Evolutionary conservation across 2,329 filamentous ascomycete genomes (phyloP), one percentile per base, ranked within the genome.

Genomic region (Fusarium brevicatenulatum): DNA sequence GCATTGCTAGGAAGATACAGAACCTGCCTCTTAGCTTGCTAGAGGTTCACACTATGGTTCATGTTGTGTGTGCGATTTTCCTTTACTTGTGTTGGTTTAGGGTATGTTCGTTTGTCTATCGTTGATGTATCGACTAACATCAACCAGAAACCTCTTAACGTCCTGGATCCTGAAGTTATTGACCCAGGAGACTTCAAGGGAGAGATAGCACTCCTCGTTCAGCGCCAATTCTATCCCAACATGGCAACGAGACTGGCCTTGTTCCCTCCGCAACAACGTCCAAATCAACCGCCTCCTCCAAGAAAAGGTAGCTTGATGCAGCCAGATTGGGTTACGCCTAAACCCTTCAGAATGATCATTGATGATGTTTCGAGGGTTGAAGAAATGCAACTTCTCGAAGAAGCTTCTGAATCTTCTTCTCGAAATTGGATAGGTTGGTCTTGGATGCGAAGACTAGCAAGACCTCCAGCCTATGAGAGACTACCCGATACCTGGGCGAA

Each of bases 1-100:
- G 76, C 50, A 71, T 83, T 12, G 78, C 76, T 18, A 78, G 83
- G 4, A 70, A 76, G 5, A 66, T 67, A 2, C 71, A 80, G 21
- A 71, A 77, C 4, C 71, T 85, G 0, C 81, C 83, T 1, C 46
- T 85, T 1, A 80, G 78, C 2, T 75, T 84, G 7, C 69, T 85
- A 4, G 82, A 85, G 52, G 53, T 84, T 2, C 78, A 76, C 32
- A 72, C 70, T 16, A 66, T 76, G 66, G 70, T 73, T 2, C 72
- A 75, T 57, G 72, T 76, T 28, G 64, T 57, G 5, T 76, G 73
- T 21, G 70, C 74, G 25, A 32, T 75, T 3, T 39, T 71, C 36
- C 68, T 76, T 37, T 75, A 69, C 15, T 32, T 73, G 15, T 76
- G 73, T n/a, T 76, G 70, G 73, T 71, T 73, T 32, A 66, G 55